Evolutionary conservation across 2,329 filamentous ascomycete species (phyloP).

Genomic region (Penicillium nordicum): DNA sequence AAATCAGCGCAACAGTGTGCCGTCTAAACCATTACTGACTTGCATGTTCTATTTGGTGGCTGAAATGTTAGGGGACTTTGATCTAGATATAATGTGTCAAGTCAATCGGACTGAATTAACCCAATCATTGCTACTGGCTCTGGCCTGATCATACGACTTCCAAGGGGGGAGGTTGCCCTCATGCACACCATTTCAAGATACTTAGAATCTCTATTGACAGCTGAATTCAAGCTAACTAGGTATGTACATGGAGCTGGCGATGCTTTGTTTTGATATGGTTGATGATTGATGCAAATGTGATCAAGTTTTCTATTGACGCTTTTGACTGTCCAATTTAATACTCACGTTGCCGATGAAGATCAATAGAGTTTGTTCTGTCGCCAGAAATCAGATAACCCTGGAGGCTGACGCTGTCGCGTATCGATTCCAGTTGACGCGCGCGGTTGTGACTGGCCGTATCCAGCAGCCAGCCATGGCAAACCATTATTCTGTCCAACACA

Average conservation of each 20-base stretch:
- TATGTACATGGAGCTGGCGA: neutral
- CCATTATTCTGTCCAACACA: neutral
- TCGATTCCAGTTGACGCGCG: neutral
- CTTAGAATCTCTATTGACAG: neutral
- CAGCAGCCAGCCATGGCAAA: neutral
- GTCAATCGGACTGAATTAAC: neutral
- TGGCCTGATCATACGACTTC: neutral
- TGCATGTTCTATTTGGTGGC: neutral
- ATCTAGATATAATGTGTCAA: neutral
- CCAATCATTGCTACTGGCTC: neutral
- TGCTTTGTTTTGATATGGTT: neutral
- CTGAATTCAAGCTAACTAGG: neutral
- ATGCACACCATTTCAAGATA: neutral
- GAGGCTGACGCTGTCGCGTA: neutral
- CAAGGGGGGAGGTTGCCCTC: neutral
- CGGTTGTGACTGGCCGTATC: neutral
- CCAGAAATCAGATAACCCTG: slow-evolving; percentile 18
- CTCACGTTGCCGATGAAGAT: neutral
- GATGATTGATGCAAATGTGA: neutral
- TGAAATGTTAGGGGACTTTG: neutral
- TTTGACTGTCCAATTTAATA: slow-evolving; percentile 9
- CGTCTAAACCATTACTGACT: neutral
- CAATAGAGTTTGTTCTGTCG: slow-evolving; percentile 28
- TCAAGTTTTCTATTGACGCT: neutral
- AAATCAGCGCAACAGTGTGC: neutral